Evolutionary conservation across 768 basidiomycete species (phyloP), one percentile per base, ranked within the genome.

Genomic region (Lactarius tabidus): DNA sequence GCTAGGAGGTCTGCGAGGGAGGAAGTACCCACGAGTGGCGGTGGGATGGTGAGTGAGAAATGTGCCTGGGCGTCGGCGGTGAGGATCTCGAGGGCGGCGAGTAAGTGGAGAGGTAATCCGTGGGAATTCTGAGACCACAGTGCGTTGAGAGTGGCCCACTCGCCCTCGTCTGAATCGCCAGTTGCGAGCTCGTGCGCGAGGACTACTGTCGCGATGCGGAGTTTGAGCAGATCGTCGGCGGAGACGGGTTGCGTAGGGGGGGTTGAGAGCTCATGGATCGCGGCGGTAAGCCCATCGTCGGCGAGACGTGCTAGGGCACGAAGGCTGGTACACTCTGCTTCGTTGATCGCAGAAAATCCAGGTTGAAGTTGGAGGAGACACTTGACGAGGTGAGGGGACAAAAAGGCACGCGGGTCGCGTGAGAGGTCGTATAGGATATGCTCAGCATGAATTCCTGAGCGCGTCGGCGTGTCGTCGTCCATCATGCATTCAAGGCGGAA

Each of bases 401-500:
- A 79, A 67, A 90, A 79, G 20, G 85, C 81, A 17, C 73, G 79
- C 8, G 90, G 89, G 51, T 87, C 81, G 53, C 81, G 80, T 0
- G 84, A 80, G 31, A 91, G 80, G 48, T 84, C 81, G 41, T 81
- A 75, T 2, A 92, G 78, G 31, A 91, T 81, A 39, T 86, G 83
- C 75, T 93, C 91, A 0, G 86, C 87, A 48, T 89, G 79, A 36
- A 86, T 81, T 2, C 85, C 85, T 0, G 86, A 83, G 68, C 82
- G 83, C 31, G 83, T 80, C 0, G 89, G 91, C 14, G 82, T 77
- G 54, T 85, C 84, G 60, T 85, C 84, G 57, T 80, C 80, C n/a
- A 83, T 84, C 73, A 90, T 89, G 77, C 88, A 89, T 68, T 84
- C 85, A 28, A 93, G 77, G 12, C 90, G 85, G 59, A 85, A 84